Base-by-base conservation (phyloP, 176 grass and related monocot genomes). In the Rhynchospora breviuscula region DNA sequence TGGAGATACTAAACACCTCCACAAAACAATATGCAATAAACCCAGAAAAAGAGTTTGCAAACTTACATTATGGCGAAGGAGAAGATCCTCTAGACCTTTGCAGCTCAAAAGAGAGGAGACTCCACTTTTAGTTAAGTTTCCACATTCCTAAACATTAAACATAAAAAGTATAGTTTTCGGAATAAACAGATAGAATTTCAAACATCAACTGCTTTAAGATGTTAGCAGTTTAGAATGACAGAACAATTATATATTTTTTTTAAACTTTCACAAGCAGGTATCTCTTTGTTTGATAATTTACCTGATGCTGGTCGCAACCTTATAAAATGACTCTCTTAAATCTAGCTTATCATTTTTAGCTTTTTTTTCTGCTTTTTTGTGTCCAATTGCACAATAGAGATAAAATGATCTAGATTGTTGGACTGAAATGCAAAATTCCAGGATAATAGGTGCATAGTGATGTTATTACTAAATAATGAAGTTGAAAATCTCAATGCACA, bases 21-120 rank as follows among this genome's bases (percentile, higher is more conserved):
- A 15, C 19, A 26, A 3, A 13, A 40, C 29, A 54, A 25, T 12
- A 76, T 76, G 72, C 48, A 76, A 54, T 54, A 52, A 76, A 53
- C 21, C 48, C 22, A 54, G 33, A 45, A 54, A 76, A 25, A 25
- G 2, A 40, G 26, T 58, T 79, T 85, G 59, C 15, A 12, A 82
- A 83, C 94, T 91, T 81, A 97, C 94, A 14, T 87, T 93, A 83
- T 97, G 94, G 15, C 94, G 88, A 54, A 97, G 60, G 66, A 97
- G 84, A 48, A 97, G 43, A 74, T 97, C 94, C 85, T 93, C 91
- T 59, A 97, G 74, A 74, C 79, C 94, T 87, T 91, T 93, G 59
- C 94, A 97, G 0, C 88, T 86, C 0, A 97, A 79, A 87, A 97
- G 89, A 87, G 81, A 93, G 87, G 89, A 86, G 85, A 93, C 56